Conservation (phyloP, 2,329 filamentous ascomycete species). For the Colletotrichum abscissum region DNA sequence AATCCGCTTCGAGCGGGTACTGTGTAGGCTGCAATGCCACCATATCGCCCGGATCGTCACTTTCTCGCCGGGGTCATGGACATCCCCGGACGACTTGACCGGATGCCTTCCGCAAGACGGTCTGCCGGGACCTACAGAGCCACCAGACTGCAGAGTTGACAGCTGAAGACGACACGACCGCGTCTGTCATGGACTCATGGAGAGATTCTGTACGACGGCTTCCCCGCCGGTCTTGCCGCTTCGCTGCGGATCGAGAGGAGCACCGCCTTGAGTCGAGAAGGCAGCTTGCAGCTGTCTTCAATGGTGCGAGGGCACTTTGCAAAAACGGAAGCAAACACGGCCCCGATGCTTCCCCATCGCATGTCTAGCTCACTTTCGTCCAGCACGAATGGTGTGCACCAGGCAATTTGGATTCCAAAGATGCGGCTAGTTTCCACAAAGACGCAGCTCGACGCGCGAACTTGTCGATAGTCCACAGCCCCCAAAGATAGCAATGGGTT, state of each 20-base stretch:
- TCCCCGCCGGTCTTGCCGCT: neutral
- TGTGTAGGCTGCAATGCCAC: neutral
- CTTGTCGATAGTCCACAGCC: slow-evolving; percentile 20
- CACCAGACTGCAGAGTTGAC: slow-evolving; percentile 20
- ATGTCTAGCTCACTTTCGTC: slow-evolving; percentile 2
- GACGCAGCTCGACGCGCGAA: slow-evolving; percentile 16
- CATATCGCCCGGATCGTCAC: neutral
- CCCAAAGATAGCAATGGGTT: neutral
- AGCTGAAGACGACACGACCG: neutral
- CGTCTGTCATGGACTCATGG: neutral
- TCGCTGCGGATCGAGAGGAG: neutral
- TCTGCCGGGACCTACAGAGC: slow-evolving; percentile 17
- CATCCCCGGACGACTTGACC: neutral
- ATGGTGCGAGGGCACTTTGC: slow-evolving; percentile 16
- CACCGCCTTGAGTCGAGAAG: slow-evolving; percentile 12
- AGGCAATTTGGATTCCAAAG: slow-evolving; percentile 10
- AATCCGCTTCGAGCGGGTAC: neutral
- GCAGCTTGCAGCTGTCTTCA: slow-evolving; percentile 26
- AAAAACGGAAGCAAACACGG: slow-evolving; percentile 28
- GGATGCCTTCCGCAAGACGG: slow-evolving; percentile 21
- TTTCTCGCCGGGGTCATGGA: neutral
- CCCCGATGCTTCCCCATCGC: neutral
- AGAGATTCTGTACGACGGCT: slow-evolving; percentile 15
- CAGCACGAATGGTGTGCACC: neutral
- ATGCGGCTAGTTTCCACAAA: slow-evolving; percentile 4